Conservation (phyloP, 169 alveolate genomes). For the Cryptosporidium viatorum region DNA sequence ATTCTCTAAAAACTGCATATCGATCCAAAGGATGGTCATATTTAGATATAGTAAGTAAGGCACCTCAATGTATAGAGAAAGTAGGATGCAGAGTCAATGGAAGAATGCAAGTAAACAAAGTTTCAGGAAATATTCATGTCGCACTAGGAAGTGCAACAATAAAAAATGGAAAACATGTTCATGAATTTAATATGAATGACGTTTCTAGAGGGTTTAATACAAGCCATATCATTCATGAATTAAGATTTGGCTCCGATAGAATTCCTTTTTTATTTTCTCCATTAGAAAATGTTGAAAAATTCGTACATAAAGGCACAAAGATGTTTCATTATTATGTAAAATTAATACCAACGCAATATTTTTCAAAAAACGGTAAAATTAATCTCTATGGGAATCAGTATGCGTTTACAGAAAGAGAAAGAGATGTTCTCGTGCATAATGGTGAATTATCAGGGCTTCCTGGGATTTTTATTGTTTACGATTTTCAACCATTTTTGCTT, state of each 20-base stretch:
- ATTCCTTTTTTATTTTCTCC: conserved; percentile 55
- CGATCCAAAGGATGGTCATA: conserved; percentile 69
- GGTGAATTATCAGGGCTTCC: conserved; percentile 76
- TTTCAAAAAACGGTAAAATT: neutral
- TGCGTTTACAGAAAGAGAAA: conserved; percentile 58
- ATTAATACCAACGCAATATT: conserved; percentile 62
- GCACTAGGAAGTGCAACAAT: conserved; percentile 74
- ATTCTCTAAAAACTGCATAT: conserved; percentile 50
- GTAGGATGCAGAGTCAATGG: conserved; percentile 71
- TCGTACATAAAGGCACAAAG: conserved; percentile 52
- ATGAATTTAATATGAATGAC: conserved; percentile 76
- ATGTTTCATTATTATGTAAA: conserved; percentile 75
- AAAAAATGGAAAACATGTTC: conserved; percentile 75
- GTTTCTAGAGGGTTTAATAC: conserved; percentile 74
- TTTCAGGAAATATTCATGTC: conserved; percentile 75
- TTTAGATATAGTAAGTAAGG: conserved; percentile 60
- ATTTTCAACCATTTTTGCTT: conserved; percentile 65
- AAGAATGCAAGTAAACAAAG: conserved; percentile 66
- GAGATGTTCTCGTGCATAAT: conserved; percentile 51
- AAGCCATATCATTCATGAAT: conserved; percentile 61
- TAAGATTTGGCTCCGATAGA: conserved; percentile 64
- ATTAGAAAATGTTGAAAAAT: conserved; percentile 41
- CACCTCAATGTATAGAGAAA: conserved; percentile 73
- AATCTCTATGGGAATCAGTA: conserved; percentile 56
- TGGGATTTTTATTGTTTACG: conserved; percentile 75